A percentile compares a stretch with the other conserved stretches of the same genome.
phyloP scores from a whole-genome alignment of 148 eudicot genomes.

The Chenopodium berlandieri region DNA sequence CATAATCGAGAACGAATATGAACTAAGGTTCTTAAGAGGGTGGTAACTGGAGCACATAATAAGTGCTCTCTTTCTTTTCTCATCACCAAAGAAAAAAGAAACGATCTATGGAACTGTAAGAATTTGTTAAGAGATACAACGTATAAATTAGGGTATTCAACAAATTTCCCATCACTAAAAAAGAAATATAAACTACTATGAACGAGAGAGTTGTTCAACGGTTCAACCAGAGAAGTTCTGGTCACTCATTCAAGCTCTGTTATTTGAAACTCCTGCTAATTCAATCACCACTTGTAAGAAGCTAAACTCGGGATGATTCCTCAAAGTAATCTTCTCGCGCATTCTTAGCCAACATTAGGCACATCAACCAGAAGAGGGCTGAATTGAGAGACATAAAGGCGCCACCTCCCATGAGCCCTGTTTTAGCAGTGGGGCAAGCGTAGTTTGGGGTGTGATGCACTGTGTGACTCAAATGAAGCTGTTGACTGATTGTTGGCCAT shows the following conservation, averaged over 20 bases:
- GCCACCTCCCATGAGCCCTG: conserved; percentile 92
- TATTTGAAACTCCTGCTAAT: too few species aligned
- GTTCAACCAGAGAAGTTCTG: background rate
- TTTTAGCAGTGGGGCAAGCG: conserved; percentile 92
- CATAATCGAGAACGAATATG: too few species aligned
- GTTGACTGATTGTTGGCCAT: conserved; percentile 87
- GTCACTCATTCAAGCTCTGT: background rate
- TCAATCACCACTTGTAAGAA: too few species aligned
- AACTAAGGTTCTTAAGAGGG: too few species aligned
- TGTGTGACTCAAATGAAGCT: conserved; percentile 48
- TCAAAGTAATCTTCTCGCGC: conserved; percentile 84
- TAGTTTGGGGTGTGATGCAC: conserved; percentile 50
- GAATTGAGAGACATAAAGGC: conserved; percentile 84
- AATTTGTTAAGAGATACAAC: too few species aligned
- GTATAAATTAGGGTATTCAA: background rate
- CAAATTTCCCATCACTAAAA: background rate
- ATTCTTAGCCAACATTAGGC: conserved; percentile 76
- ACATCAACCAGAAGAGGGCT: conserved; percentile 77
- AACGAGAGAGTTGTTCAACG: background rate
- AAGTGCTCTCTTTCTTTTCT: too few species aligned
- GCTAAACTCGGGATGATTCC: conserved; percentile 16
- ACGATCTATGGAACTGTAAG: too few species aligned
- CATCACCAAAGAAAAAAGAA: too few species aligned
- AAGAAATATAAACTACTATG: background rate
- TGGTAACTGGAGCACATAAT: too few species aligned